Base-by-base conservation (phyloP, 164 flowering plant species). In the Buxus sempervirens region DNA sequence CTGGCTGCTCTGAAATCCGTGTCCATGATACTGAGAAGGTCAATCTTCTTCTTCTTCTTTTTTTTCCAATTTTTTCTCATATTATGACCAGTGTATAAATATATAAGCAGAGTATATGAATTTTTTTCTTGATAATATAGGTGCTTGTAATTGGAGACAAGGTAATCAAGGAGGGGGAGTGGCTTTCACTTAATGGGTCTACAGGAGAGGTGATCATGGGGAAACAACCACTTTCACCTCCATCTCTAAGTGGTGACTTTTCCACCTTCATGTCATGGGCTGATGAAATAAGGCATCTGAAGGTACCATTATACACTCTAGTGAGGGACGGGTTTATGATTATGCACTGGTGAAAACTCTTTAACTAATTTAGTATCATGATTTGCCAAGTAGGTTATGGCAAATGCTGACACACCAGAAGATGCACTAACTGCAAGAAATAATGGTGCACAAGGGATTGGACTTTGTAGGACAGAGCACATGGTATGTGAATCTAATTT, bases 401-500 rank as follows among this genome's bases (percentile, higher is more conserved):
- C 99, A 32, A 95, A 95, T 84, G 99, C 98, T 26, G 99, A 95
- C 71, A 89, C 98, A 15, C 99, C 98, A 48, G 96, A 85, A 41
- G 99, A 95, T 83, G 99, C 99, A 25, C 76, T 78, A 23, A 82
- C 96, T 1, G 99, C 99, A 61, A 85, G 99, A 75, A 87, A 90
- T 7, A 95, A 95, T 79, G 98, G 99, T 57, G 99, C 99, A 38
- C 77, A 95, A 86, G 99, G 99, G 61, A 95, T 95, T 63, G 99
- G 99, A 66, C 94, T 95, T 70, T 95, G 99, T 69, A 89, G 99
- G 75, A 92, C 99, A 65, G 99, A 96, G 77, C 98, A 96, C 79
- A 96, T 96, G 99, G 99, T 88, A 81, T 3, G 7, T 57, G 5
- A 66, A 20, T 36, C 48, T 23, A 18, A n/a, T 51, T 25, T 67